phyloP scores from a whole-genome alignment of 2,329 filamentous ascomycete genomes.

The Xylaria sp. region DNA sequence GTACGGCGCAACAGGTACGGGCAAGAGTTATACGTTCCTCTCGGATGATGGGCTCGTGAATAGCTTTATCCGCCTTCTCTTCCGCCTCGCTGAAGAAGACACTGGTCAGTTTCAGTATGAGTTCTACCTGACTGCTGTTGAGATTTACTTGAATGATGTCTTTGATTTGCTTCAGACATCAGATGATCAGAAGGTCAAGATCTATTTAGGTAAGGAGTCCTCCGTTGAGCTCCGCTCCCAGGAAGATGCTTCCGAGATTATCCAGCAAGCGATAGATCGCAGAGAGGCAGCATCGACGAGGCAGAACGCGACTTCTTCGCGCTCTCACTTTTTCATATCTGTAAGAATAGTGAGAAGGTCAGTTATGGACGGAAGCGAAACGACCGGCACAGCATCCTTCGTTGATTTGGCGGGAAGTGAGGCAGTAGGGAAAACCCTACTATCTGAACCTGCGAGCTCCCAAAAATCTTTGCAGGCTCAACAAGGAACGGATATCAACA shows the following conservation, averaged over 20 bases:
- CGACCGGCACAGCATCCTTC: conserved; percentile 89
- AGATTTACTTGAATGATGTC: conserved; percentile 96
- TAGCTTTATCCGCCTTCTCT: conserved; percentile 64
- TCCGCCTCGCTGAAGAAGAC: conserved; percentile 83
- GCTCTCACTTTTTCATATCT: conserved; percentile 93
- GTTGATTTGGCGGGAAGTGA: conserved; percentile 97
- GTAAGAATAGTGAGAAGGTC: conserved; percentile 34
- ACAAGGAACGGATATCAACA: conserved; percentile 97
- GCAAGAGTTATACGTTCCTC: conserved; percentile 92
- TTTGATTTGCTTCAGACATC: conserved; percentile 76
- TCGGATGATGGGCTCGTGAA: conserved; percentile 77
- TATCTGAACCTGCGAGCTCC: conserved; percentile 78
- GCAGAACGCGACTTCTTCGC: conserved; percentile 89
- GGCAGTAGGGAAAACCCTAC: conserved; percentile 60
- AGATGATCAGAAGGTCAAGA: conserved; percentile 83
- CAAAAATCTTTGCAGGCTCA: neutral
- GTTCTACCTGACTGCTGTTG: conserved; percentile 93
- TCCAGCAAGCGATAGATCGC: conserved; percentile 81
- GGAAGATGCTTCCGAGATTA: conserved; percentile 66
- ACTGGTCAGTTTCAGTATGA: conserved; percentile 78
- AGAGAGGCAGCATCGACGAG: conserved; percentile 91
- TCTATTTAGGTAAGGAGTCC: conserved; percentile 67
- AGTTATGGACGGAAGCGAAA: conserved; percentile 74
- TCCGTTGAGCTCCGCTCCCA: conserved; percentile 71
- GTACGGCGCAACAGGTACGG: conserved; percentile 95